Evolutionary conservation across 177 flowering plant genomes (phyloP).

Genomic region (Vitis hybrid): DNA sequence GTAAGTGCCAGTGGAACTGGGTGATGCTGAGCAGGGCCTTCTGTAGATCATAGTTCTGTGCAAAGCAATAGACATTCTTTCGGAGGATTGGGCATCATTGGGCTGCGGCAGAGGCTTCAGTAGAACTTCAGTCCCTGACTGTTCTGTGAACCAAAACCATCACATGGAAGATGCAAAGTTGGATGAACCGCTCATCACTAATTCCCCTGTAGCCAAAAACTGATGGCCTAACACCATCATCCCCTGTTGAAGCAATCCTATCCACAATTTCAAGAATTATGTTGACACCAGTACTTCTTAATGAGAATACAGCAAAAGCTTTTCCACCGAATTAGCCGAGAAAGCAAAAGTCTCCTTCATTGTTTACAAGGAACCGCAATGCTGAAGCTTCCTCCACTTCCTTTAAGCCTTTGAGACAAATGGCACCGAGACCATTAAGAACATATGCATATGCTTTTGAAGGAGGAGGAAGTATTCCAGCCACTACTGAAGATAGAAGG

Average conservation of each 20-base stretch:
- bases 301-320: slow-evolving; percentile 83
- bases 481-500: slow-evolving; percentile 78
- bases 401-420: slow-evolving; percentile 94
- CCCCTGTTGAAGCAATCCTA: slow-evolving; percentile 59
- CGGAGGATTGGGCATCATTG: slow-evolving; percentile 85
- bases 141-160: slow-evolving; percentile 92
- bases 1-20: slow-evolving; percentile 83
- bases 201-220: slow-evolving; percentile 52
- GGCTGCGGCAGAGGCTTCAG: slow-evolving; percentile 83
- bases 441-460: slow-evolving; percentile 86
- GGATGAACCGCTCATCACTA: slow-evolving; percentile 73
- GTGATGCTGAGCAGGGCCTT: slow-evolving; percentile 92
- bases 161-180: slow-evolving; percentile 81
- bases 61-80: slow-evolving; percentile 91
- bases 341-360: slow-evolving; percentile 92
- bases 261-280: slow-evolving; percentile 81
- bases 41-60: slow-evolving; percentile 91
- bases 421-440: slow-evolving; percentile 93
- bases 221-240: slow-evolving; percentile 34
- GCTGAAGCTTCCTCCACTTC: slow-evolving; percentile 76
- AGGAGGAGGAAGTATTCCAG: slow-evolving; percentile 86
- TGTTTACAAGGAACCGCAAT: slow-evolving; percentile 73
- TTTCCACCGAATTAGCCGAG: slow-evolving; percentile 92
- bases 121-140: slow-evolving; percentile 80
- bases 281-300: slow-evolving; percentile 91